A percentile compares a stretch with the other conserved stretches of the same genome.
Conservation (phyloP, 192 early-diverging fungal species). For the Umbelopsis isabellina region DNA sequence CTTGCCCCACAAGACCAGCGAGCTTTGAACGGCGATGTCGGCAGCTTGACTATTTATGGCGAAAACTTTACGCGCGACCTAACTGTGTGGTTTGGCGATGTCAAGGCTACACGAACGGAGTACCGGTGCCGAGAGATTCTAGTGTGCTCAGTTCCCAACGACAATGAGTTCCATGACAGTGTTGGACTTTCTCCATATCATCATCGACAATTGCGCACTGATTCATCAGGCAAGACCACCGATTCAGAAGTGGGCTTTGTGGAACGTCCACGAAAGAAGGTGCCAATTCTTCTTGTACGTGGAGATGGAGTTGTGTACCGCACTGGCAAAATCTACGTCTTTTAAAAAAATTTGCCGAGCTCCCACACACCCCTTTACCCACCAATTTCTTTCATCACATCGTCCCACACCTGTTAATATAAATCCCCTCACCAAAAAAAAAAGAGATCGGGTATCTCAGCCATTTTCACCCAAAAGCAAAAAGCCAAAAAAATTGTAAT, state of each 20-base stretch:
- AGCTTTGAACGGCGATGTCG: conserved; percentile 9
- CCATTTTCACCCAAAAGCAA: too few relatives aligned
- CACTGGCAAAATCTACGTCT: conserved; percentile 39
- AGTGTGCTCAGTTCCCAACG: conserved; percentile 45
- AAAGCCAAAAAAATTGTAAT: too few relatives aligned
- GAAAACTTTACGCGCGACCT: conserved; percentile 73
- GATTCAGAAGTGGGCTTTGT: conserved; percentile 4
- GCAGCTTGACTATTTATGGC: conserved; percentile 63
- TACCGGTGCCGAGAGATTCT: conserved; percentile 51
- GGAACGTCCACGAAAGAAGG: conserved; percentile 14
- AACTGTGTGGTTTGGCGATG: conserved; percentile 73
- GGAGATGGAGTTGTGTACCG: conserved; percentile 44
- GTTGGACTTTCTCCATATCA: conserved; percentile 2
- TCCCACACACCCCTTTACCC: neutral
- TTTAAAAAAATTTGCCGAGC: conserved; percentile 25
- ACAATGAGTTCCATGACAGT: conserved; percentile 29
- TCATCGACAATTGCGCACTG: conserved; percentile 14
- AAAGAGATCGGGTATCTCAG: too few relatives aligned
- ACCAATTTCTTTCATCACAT: neutral
- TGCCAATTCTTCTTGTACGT: conserved; percentile 42
- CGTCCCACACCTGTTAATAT: conserved; percentile 9
- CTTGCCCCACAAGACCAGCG: conserved; percentile 19
- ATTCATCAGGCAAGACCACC: conserved; percentile 11
- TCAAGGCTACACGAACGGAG: conserved; percentile 52
- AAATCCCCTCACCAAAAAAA: too few relatives aligned